phyloP scores from a whole-genome alignment of 108 stramenopile species.

The Phaeodactylum tricornutum region DNA sequence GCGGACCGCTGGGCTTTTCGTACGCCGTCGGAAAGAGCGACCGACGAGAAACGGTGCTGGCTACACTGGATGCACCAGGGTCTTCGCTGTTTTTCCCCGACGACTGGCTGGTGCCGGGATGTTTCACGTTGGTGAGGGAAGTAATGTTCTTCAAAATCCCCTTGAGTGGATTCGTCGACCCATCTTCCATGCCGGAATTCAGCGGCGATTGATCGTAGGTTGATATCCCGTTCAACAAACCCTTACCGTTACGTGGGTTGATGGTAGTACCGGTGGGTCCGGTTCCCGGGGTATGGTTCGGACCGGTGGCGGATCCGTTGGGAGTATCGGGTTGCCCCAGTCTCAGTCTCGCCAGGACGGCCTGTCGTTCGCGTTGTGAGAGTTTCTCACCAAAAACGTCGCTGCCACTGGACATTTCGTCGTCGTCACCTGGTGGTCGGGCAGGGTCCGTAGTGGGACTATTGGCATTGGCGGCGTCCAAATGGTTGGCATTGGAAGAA shows the following conservation, averaged over 20 bases:
- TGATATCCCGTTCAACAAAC: slow-evolving; percentile 2
- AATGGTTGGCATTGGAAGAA: too few species aligned
- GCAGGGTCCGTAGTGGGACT: too few species aligned
- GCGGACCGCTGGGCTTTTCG: slow-evolving; percentile 20
- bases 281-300: background rate
- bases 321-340: slow-evolving; percentile 2
- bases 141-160: slow-evolving; percentile 26
- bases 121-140: background rate
- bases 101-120: background rate
- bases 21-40: slow-evolving; percentile 36
- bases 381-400: slow-evolving; percentile 31
- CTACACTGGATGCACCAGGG: background rate
- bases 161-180: background rate
- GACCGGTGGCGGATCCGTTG: background rate
- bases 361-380: slow-evolving; percentile 27
- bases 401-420: slow-evolving; percentile 29
- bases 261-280: background rate
- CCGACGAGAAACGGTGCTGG: slow-evolving; percentile 6
- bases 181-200: background rate
- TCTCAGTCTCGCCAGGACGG: slow-evolving; percentile 34
- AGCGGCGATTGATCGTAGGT: background rate
- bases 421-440: slow-evolving; percentile 13
- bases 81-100: background rate
- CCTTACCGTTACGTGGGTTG: slow-evolving; percentile 8
- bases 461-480: too few species aligned